phyloP scores from a whole-genome alignment of 768 basidiomycete species.

The Amanita rubescens region DNA sequence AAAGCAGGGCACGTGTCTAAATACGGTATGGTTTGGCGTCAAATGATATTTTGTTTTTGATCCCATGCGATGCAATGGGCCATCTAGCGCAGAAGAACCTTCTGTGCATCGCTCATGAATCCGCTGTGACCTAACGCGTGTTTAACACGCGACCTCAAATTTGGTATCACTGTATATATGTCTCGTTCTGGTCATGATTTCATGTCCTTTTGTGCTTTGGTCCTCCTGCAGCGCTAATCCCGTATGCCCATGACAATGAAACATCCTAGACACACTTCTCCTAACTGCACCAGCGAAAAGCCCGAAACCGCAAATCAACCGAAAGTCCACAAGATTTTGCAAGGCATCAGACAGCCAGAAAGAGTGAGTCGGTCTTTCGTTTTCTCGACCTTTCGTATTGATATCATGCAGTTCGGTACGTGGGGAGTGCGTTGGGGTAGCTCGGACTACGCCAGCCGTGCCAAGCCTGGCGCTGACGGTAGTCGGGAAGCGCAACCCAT shows the following conservation, averaged over 20 bases:
- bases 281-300: background rate
- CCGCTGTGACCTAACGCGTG: background rate
- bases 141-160: background rate
- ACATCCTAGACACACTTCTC: background rate
- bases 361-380: background rate
- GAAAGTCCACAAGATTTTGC: background rate
- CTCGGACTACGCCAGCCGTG: background rate
- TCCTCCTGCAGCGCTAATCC: background rate
- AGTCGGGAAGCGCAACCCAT: background rate
- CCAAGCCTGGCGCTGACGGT: background rate
- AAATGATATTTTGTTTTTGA: no score
- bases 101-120: constrained; percentile 3
- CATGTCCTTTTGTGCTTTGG: background rate
- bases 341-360: background rate
- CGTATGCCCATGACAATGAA: background rate
- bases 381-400: background rate
- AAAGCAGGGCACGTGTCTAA: background rate
- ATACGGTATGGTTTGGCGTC: background rate
- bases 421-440: background rate
- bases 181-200: background rate
- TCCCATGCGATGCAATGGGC: background rate
- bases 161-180: background rate
- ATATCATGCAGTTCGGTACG: background rate
- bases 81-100: background rate
- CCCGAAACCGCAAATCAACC: background rate